Conservation (phyloP, 164 flowering plant species). For the Magnolia sinica region DNA sequence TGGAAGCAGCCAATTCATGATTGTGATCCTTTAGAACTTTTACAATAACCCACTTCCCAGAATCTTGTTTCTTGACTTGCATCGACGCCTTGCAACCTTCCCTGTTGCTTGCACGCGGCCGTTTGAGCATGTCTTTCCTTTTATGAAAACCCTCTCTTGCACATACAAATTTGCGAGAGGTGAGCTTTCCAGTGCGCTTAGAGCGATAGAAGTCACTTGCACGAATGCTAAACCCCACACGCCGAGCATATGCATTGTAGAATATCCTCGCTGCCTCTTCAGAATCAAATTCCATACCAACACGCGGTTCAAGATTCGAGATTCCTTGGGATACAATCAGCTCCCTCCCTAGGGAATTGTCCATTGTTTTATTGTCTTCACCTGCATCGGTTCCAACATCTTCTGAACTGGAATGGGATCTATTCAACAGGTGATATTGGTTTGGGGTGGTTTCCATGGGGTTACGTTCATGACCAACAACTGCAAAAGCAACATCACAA, state of each 20-base stretch:
- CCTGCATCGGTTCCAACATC: neutral
- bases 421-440: neutral
- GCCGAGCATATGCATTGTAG: slow-evolving; percentile 14
- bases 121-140: neutral
- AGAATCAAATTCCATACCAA: slow-evolving; percentile 16
- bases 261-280: slow-evolving; percentile 14
- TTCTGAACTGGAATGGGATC: neutral
- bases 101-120: neutral
- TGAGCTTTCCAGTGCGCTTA: neutral
- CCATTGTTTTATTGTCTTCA: neutral
- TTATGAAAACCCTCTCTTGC: slow-evolving; percentile 11
- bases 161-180: slow-evolving; percentile 10
- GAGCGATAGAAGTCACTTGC: slow-evolving; percentile 2
- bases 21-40: slow-evolving; percentile 13
- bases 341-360: slow-evolving; percentile 25
- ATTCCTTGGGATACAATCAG: slow-evolving; percentile 20
- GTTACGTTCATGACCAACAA: neutral
- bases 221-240: slow-evolving; percentile 12
- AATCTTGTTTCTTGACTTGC: slow-evolving; percentile 9
- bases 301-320: slow-evolving; percentile 17
- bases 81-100: slow-evolving; percentile 18
- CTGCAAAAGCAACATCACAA: neutral
- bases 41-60: slow-evolving; percentile 17
- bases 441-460: neutral
- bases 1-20: slow-evolving; percentile 1